Conservation (phyloP, 345 rosid species). For the Moringa oleifera region DNA sequence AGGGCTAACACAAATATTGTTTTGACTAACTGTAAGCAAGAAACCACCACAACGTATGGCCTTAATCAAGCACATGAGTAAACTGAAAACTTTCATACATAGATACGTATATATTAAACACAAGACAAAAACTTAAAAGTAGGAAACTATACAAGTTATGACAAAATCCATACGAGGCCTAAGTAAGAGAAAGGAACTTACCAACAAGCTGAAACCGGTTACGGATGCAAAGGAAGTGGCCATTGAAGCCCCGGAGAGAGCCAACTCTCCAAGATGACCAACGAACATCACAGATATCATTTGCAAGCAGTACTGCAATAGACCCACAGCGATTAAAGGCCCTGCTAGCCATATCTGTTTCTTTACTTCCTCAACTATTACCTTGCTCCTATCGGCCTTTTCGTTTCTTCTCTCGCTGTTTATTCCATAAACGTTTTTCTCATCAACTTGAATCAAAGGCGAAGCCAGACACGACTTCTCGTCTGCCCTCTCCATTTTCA, state of each 20-base stretch:
- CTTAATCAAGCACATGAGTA: too few species aligned
- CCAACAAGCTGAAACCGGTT: conserved; percentile 60
- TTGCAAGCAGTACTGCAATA: conserved; percentile 41
- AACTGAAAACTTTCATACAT: too few species aligned
- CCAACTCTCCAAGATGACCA: conserved; percentile 51
- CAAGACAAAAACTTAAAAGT: too few species aligned
- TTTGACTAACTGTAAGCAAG: too few species aligned
- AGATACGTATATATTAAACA: too few species aligned
- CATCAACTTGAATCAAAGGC: conserved; percentile 21
- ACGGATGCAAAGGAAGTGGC: conserved; percentile 61
- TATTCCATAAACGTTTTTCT: neutral
- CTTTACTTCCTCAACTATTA: conserved; percentile 44
- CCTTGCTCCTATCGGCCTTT: neutral
- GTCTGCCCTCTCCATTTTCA: conserved; percentile 25
- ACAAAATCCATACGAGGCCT: too few species aligned
- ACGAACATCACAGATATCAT: conserved; percentile 64
- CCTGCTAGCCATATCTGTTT: conserved; percentile 60
- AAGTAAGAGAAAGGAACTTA: conserved; percentile 5
- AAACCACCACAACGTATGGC: too few species aligned
- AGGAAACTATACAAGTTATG: too few species aligned
- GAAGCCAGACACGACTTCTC: conserved; percentile 12
- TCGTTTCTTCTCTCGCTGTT: neutral
- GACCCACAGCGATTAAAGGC: conserved; percentile 37
- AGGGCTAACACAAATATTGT: too few species aligned
- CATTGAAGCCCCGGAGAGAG: conserved; percentile 66